Percentiles rank a stretch among this genome's conserved stretches.
phyloP scores from a whole-genome alignment of 768 basidiomycete genomes.

The Russula sp. region DNA sequence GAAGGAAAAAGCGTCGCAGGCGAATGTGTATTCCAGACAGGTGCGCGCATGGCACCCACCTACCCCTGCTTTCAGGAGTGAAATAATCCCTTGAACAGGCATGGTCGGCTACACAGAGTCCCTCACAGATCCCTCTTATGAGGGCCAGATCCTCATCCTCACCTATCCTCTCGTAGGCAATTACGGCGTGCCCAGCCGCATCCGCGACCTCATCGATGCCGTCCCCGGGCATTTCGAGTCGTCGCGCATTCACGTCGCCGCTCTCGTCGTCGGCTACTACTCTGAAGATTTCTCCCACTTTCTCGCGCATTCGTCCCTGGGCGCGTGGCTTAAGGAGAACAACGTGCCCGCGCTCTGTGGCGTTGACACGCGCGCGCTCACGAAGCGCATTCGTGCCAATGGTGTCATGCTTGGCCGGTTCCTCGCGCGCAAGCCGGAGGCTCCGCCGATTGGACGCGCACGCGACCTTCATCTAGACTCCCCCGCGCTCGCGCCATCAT shows the following conservation, averaged over 20 bases:
- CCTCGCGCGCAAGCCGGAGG: constrained; percentile 52
- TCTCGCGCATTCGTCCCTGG: constrained; percentile 81
- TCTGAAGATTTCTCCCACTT: constrained; percentile 93
- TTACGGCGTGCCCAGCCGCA: constrained; percentile 88
- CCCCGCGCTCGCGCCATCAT: constrained; percentile 38
- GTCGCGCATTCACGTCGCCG: constrained; percentile 87
- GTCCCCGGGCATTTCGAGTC: constrained; percentile 86
- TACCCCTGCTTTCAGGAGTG: constrained; percentile 8
- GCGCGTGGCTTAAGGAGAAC: constrained; percentile 92
- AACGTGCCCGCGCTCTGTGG: constrained; percentile 92
- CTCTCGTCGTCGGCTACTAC: constrained; percentile 88
- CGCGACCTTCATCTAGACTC: constrained; percentile 32
- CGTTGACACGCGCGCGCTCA: constrained; percentile 92
- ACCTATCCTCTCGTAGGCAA: constrained; percentile 97
- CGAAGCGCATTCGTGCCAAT: constrained; percentile 92
- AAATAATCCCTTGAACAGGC: constrained; percentile 42
- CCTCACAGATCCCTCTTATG: constrained; percentile 95
- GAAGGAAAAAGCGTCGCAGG: constrained; percentile 86
- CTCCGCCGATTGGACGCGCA: constrained; percentile 32
- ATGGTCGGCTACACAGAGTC: constrained; percentile 99
- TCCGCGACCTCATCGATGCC: constrained; percentile 38
- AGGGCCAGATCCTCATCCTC: constrained; percentile 94
- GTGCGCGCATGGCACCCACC: constrained; percentile 38
- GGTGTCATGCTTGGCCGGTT: constrained; percentile 88
- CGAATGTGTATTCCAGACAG: constrained; percentile 99